Conservation (phyloP, 2,329 filamentous ascomycete genomes). For the Thelonectria discophora region DNA sequence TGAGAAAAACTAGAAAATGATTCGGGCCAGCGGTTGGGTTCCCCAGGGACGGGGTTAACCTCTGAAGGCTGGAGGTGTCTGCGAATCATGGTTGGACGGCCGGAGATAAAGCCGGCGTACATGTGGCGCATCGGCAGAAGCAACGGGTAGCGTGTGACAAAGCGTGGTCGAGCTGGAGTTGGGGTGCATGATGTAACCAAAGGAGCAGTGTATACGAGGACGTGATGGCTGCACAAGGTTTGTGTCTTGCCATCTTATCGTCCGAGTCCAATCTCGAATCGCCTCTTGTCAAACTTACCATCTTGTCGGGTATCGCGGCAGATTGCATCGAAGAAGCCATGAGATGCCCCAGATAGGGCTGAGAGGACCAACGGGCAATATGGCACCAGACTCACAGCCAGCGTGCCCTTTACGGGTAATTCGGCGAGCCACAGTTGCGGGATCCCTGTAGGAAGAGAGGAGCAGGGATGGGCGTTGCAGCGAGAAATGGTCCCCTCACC, state of each 20-base stretch:
- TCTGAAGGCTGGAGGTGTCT: background rate
- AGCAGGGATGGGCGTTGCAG: background rate
- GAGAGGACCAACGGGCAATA: background rate
- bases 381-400: background rate
- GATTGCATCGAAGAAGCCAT: background rate
- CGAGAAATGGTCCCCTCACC: background rate
- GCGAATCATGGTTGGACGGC: background rate
- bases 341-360: background rate
- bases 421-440: background rate
- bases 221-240: background rate
- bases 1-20: background rate
- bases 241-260: background rate
- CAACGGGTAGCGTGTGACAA: background rate
- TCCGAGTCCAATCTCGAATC: too few species aligned
- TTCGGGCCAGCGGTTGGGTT: too few species aligned
- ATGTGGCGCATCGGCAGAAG: background rate
- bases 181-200: background rate
- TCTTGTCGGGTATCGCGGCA: too few species aligned
- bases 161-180: background rate
- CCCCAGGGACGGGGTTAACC: background rate
- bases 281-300: too few species aligned
- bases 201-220: background rate
- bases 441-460: background rate
- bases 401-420: background rate
- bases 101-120: background rate